These are phyloP conservation scores for Onygenales sp. DNA, from an alignment of 2,329 filamentous ascomycete genomes.

Conservation along the genomic window DNA sequence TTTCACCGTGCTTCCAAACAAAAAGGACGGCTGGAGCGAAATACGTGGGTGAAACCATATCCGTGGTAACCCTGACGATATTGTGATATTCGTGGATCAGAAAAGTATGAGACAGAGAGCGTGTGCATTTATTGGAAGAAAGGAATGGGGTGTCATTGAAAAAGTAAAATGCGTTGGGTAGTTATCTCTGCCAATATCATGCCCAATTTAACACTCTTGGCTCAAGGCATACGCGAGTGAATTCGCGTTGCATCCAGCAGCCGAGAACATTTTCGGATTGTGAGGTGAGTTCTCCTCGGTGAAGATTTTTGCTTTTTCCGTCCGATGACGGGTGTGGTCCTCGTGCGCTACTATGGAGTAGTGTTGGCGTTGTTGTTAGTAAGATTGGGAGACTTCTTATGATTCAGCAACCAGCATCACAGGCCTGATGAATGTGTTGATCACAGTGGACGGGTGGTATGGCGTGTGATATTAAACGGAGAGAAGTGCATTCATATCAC, in stretches of 20 bases:
- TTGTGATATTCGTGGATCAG: neutral
- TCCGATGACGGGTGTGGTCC: too few species aligned
- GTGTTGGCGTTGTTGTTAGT: neutral
- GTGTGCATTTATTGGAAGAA: neutral
- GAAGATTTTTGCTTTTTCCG: too few species aligned
- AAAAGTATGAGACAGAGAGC: too few species aligned
- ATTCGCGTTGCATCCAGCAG: too few species aligned
- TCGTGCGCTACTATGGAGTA: too few species aligned
- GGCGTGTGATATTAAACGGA: neutral
- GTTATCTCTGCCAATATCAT: too few species aligned
- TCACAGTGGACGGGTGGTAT: neutral
- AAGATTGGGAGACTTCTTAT: neutral
- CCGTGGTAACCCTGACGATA: neutral
- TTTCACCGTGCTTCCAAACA: neutral
- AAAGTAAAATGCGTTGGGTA: too few species aligned
- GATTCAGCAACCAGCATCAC: neutral
- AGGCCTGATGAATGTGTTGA: neutral
- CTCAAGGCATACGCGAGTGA: too few species aligned
- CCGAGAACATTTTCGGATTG: too few species aligned
- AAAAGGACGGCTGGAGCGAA: neutral
- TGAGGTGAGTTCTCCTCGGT: too few species aligned
- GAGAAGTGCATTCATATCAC: neutral
- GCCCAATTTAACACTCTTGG: too few species aligned
- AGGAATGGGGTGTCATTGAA: neutral
- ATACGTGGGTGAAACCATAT: neutral